These are phyloP conservation scores for Fusarium luffae DNA, from an alignment of 2,329 filamentous ascomycete species.

Conservation along the genomic window DNA sequence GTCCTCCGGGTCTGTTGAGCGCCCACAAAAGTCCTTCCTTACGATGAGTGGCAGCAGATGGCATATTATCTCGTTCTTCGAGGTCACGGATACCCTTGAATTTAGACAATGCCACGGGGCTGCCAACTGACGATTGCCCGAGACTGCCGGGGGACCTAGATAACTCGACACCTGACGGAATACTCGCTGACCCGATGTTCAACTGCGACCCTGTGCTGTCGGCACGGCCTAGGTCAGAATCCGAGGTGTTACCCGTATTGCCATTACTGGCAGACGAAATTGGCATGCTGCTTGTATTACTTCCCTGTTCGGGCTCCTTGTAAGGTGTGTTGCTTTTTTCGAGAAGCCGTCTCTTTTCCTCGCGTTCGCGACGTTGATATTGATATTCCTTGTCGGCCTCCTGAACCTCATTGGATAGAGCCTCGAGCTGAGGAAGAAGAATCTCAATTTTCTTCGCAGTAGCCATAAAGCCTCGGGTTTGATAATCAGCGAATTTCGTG, in stretches of 20 bases:
- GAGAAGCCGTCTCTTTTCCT: constrained; percentile 89
- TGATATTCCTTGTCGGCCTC: constrained; percentile 97
- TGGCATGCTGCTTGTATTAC: constrained; percentile 52
- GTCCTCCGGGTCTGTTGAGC: constrained; percentile 88
- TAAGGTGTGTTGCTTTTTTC: constrained; percentile 87
- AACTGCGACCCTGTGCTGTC: constrained; percentile 80
- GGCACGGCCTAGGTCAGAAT: constrained; percentile 76
- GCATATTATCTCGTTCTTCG: constrained; percentile 79
- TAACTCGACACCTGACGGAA: constrained; percentile 54
- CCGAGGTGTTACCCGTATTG: constrained; percentile 63
- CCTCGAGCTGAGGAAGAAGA: constrained; percentile 89
- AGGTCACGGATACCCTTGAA: constrained; percentile 95
- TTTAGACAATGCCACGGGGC: constrained; percentile 65
- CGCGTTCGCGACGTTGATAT: constrained; percentile 91
- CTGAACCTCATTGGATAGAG: constrained; percentile 86
- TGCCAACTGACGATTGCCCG: constrained; percentile 57
- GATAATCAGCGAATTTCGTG: constrained; percentile 91
- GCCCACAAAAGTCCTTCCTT: constrained; percentile 98
- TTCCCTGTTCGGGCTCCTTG: constrained; percentile 73
- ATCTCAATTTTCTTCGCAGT: constrained; percentile 89
- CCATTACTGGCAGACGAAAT: constrained; percentile 55
- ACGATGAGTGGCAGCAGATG: constrained; percentile 68
- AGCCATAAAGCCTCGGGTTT: constrained; percentile 83
- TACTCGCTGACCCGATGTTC: constrained; percentile 53
- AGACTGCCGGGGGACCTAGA: constrained; percentile 69